Evolutionary conservation across 2,329 filamentous ascomycete species (phyloP).

Genomic region (Blumeria hordei): DNA sequence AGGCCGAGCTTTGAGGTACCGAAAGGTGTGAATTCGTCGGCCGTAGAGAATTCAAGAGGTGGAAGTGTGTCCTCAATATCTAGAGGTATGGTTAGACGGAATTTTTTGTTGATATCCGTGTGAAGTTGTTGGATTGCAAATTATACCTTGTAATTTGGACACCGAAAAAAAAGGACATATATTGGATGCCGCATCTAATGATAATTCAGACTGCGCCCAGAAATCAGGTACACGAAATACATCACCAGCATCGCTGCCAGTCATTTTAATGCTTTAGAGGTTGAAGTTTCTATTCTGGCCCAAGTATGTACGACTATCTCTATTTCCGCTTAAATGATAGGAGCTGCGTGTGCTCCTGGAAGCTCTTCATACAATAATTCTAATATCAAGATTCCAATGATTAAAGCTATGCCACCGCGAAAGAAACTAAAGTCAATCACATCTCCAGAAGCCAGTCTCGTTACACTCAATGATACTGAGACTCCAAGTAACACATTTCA

Average conservation of each 20-base stretch:
- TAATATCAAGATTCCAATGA: background rate
- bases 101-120: constrained; percentile 3
- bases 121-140: background rate
- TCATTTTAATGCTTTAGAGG: too few species aligned
- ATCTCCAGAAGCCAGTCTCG: constrained; percentile 14
- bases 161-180: constrained; percentile 13
- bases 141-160: constrained; percentile 12
- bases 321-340: background rate
- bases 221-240: constrained; percentile 41
- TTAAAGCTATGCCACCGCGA: constrained; percentile 35
- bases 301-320: too few species aligned
- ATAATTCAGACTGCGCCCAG: constrained; percentile 28
- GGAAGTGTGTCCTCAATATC: constrained; percentile 11
- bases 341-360: background rate
- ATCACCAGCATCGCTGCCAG: constrained; percentile 16
- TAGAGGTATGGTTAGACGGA: constrained; percentile 1
- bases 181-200: constrained; percentile 13
- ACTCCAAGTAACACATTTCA: constrained; percentile 28
- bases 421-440: constrained; percentile 43
- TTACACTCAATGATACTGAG: constrained; percentile 24
- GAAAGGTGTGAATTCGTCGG: constrained; percentile 11
- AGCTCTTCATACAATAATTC: background rate
- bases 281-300: too few species aligned
- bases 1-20: constrained; percentile 11
- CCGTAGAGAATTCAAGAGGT: constrained; percentile 2